Evolutionary conservation across 495 filamentous ascomycete species (phyloP), one percentile per base, ranked within the genome.

Genomic region (Penicillium cinerascens): DNA sequence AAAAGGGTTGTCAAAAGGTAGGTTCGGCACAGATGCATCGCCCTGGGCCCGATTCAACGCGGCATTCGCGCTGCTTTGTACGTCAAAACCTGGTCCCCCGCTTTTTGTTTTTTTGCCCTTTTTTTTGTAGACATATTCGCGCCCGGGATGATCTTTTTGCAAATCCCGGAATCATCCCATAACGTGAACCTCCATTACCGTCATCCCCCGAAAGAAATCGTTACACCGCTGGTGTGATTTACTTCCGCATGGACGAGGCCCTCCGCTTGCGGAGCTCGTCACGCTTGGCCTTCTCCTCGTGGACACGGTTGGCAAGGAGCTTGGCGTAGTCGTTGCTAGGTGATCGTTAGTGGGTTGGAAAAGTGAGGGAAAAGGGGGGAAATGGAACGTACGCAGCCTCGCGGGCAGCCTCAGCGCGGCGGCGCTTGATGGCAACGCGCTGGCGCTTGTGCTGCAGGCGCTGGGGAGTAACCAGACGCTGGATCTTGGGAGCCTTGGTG

Each of bases 401-500:
- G 82, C 95, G 96, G 73, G 87, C 83, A 74, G 89, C 84, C 82
- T 97, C 95, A 64, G 91, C 76, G 70, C 87, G 86, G 71, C 95
- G 91, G 75, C 92, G 91, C 91, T 98, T 98, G 76, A 98, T 85
- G 65, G 93, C 92, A 64, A 92, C 81, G 64, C 89, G 82, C 80
- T 97, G 92, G 68, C 93, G 91, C 88, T 97, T 97, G 87, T 92
- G 93, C 82, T 98, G 93, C 64, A 98, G 91, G 73, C 93, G 95
- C 79, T 98, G 93, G 78, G 93, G 95, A 75, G 93, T 98, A 66
- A 98, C 89, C 65, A 98, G 88, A 71, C 93, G 89, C 83, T 98
- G 93, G 80, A 98, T 98, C 79, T 88, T 89, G 69, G 93, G 92
- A 68, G 93, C 93, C 86, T 98, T 98, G 87, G 92, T 97, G 84